Conservation (phyloP, 2,329 filamentous ascomycete genomes). For the Aspergillus quadrilineatus region DNA sequence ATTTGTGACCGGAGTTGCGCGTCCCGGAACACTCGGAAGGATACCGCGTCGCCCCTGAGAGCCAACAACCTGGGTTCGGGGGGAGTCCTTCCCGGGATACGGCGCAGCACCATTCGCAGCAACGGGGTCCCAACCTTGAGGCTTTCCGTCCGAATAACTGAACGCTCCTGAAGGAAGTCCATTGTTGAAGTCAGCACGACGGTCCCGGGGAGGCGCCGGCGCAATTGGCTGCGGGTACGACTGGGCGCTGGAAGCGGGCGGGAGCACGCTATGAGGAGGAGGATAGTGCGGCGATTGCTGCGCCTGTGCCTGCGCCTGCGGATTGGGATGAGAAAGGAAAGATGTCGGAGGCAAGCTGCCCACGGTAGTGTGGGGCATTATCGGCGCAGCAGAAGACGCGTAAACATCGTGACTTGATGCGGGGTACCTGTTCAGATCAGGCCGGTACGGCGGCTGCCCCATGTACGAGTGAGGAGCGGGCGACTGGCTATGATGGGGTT, state of each 20-base stretch:
- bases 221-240: conserved; percentile 75
- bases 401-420: conserved; percentile 45
- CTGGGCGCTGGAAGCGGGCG: conserved; percentile 64
- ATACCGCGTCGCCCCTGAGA: conserved; percentile 92
- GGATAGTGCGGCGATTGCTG: conserved; percentile 43
- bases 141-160: conserved; percentile 54
- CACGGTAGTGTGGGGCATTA: conserved; percentile 45
- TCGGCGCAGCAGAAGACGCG: conserved; percentile 42
- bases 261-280: conserved; percentile 56
- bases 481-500: conserved; percentile 47
- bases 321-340: conserved; percentile 43
- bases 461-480: conserved; percentile 44
- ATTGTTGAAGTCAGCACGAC: conserved; percentile 58
- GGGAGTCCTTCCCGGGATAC: conserved; percentile 44
- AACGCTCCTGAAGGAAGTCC: conserved; percentile 72
- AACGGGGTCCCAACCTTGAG: conserved; percentile 51
- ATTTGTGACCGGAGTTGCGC: conserved; percentile 70
- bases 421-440: conserved; percentile 45
- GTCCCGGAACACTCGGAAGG: conserved; percentile 82
- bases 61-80: conserved; percentile 80
- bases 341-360: conserved; percentile 44
- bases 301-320: conserved; percentile 31
- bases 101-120: conserved; percentile 39
- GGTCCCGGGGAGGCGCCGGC: conserved; percentile 61
- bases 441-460: conserved; percentile 42